Evolutionary conservation across 352 stramenopile genomes (phyloP), one percentile per base, ranked within the genome.

Genomic region (Globisporangium rhizosaccharum): DNA sequence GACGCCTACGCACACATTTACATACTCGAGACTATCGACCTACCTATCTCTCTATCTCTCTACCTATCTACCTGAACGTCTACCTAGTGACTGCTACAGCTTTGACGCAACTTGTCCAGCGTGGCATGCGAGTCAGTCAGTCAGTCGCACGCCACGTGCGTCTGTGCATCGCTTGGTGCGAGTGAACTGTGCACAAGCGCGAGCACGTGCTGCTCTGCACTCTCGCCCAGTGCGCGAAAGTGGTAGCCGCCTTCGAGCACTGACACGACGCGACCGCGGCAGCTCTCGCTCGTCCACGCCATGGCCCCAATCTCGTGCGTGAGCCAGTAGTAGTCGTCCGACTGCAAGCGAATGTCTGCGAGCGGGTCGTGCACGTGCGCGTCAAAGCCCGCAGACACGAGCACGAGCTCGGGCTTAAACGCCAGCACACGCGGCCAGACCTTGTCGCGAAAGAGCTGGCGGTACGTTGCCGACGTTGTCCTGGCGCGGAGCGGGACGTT

Each of bases 341-440:
- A 66, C 37, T 72, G 60, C 18, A 87, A 63, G 37, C 67, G 63
- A 33, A 85, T 67, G 58, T 85, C 70, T 0, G 65, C 72, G 2
- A 87, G 39, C 14, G 75, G 75, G 58, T 87, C 77, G 23, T 76
- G 56, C 10, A 53, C 61, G 11, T 81, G 78, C 14, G 71, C 89
- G 61, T 97, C 90, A 71, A 97, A 97, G 10, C 90, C 83, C 53
- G 82, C 80, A 8, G 71, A 91, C 8, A 97, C 54, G 17, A 97
- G 58, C 33, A 97, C 69, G 30, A 97, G 65, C 52, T 97, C 63
- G 1, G 90, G 90, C 33, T 74, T 57, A 59, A 95, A 97, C 7
- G 72, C 68, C 46, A 51, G 25, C 12, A 82, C 65, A 3, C 71
- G 61, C 4, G 75, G 73, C 20, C 64, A 30, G 10, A 85, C 75